A percentile compares a stretch with the other conserved stretches of the same genome.
These are phyloP conservation scores for Fraxinus quadrangulata DNA, from an alignment of 257 asterid genomes.

Conservation along the genomic window DNA sequence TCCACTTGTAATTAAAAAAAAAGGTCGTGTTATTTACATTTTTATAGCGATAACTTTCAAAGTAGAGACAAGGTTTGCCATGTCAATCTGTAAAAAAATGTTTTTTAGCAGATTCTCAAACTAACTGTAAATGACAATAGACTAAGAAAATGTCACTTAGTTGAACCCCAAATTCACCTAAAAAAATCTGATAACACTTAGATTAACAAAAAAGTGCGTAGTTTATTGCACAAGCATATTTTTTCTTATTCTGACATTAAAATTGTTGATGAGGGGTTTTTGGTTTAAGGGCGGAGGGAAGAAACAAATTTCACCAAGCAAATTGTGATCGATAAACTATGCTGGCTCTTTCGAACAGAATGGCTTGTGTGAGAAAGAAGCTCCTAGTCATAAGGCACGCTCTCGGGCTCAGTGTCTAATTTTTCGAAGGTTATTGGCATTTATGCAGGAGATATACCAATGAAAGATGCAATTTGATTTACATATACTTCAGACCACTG, in stretches of 20 bases:
- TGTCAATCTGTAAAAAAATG: background rate
- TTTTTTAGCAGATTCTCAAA: background rate
- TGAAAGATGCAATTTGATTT: background rate
- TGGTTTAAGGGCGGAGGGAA: background rate
- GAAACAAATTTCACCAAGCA: background rate
- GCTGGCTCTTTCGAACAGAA: background rate
- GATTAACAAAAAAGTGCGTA: background rate
- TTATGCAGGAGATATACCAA: background rate
- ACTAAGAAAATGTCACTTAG: background rate
- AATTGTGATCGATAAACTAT: too few species aligned
- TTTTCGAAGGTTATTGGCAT: background rate
- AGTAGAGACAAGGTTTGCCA: background rate
- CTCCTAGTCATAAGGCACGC: background rate
- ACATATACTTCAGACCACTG: constrained; percentile 5
- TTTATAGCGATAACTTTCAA: background rate
- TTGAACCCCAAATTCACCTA: background rate
- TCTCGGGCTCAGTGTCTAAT: background rate
- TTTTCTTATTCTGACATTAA: background rate
- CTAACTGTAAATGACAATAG: background rate
- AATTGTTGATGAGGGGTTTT: background rate
- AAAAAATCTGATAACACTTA: background rate
- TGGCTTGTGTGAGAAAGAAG: background rate
- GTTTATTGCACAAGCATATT: background rate
- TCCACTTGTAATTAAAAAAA: constrained; percentile 16
- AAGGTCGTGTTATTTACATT: constrained; percentile 5